These are phyloP conservation scores for Przewalskia tangutica DNA, from an alignment of 257 asterid genomes.

Conservation along the genomic window DNA sequence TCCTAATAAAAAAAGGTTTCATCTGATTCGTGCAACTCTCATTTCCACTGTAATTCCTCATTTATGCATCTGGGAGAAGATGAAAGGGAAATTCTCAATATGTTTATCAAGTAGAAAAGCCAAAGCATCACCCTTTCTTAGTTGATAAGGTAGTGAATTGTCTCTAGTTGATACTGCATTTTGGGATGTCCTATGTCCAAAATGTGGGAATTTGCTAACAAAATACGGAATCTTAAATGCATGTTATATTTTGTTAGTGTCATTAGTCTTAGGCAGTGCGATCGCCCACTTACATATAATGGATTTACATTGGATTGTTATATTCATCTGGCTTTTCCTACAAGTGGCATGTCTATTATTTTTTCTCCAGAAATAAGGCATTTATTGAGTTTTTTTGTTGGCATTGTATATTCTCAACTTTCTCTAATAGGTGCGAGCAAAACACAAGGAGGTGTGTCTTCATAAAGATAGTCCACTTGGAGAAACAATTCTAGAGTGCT, in stretches of 20 bases:
- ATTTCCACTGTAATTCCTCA: background rate
- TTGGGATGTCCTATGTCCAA: background rate
- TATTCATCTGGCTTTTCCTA: background rate
- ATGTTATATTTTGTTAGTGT: background rate
- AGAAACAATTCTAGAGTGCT: slow-evolving; percentile 95
- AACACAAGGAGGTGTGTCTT: slow-evolving; percentile 99
- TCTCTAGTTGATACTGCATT: background rate
- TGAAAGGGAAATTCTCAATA: too few relatives aligned
- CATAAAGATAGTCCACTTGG: slow-evolving; percentile 99
- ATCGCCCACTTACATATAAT: background rate
- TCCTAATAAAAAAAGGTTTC: background rate
- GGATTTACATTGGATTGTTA: background rate
- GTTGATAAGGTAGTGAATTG: background rate
- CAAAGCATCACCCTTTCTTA: background rate
- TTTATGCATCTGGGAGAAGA: background rate
- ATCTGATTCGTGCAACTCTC: background rate
- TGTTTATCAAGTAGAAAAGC: background rate
- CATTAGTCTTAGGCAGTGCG: background rate
- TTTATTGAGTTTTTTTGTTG: background rate
- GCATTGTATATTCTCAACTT: background rate
- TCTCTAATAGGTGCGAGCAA: slow-evolving; percentile 72
- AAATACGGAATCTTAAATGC: background rate
- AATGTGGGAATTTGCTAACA: background rate
- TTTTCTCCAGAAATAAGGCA: background rate
- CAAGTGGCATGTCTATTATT: background rate